Base-by-base conservation (phyloP, 768 basidiomycete genomes). In the Mrakia hoshinonis region DNA sequence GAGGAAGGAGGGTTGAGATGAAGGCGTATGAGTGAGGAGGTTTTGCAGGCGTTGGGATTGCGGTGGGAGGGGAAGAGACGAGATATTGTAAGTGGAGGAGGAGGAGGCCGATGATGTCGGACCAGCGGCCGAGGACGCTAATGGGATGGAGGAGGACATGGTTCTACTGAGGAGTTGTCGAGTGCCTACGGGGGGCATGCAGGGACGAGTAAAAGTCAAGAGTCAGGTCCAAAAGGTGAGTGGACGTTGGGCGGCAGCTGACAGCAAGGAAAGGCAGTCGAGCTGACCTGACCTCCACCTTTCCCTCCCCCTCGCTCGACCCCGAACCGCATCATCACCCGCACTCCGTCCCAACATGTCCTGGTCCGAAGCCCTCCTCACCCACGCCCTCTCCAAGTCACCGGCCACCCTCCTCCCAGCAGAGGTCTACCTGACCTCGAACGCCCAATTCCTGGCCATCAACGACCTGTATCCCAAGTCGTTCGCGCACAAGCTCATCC, bases 21-120 rank as follows among this genome's bases (percentile, higher is more conserved):
- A 39, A 10, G 71, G 65, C 9, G 38, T 38, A 0, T 58, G 49
- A 7, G 29, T 24, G 26, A 73, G 66, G 15, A 39, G 43, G n/a
- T 24, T 52, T 26, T 67, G 67, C 3, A 73, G 38, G 22, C 72
- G 72, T 4, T 26, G 24, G n/a, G 72, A 52, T 20, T 24, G 26
- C 22, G 72, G 72, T 20, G 72, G 67, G 18, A 73, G 67, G 18
- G 72, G 72, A 26, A 73, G 72, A 6, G 67, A 55, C 15, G 58
- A 61, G 15, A 73, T 52, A 6, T 6, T 43, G 43, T 43, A 43
- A 6, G 43, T 43, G 7, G 43, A 43, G 43, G 15, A 38, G 43
- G 49, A 39, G n/a, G 13, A 26, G 9, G 24, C 7, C 26, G n/a
- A 39, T 64, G 6, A 29, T 24, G 46, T 43, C 43, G 43, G 43